A percentile compares a stretch with the other conserved stretches of the same genome.
Conservation (phyloP, 2,329 filamentous ascomycete species). For the Magnaporthiopsis poae region DNA sequence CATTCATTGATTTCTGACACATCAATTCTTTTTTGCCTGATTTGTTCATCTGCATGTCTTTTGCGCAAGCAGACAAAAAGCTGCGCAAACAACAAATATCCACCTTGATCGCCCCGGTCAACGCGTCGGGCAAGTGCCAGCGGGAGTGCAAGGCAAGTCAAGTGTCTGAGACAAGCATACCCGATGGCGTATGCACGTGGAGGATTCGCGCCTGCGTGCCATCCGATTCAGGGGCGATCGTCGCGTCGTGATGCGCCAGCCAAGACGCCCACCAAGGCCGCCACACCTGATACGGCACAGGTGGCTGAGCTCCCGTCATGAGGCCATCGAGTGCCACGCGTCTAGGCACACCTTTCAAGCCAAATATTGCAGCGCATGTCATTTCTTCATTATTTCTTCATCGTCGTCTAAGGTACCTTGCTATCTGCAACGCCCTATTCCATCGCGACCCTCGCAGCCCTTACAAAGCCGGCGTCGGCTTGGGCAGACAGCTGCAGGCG, state of each 20-base stretch:
- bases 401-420: neutral
- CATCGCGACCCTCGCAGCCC: neutral
- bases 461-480: slow-evolving; percentile 6
- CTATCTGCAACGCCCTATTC: neutral
- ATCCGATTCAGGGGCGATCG: neutral
- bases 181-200: neutral
- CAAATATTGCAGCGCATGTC: neutral
- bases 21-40: too few relatives aligned
- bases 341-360: too few relatives aligned
- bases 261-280: neutral
- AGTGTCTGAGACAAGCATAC: neutral
- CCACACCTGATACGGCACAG: too few relatives aligned
- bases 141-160: neutral
- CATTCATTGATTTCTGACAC: too few relatives aligned
- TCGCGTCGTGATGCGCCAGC: neutral
- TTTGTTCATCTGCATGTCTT: too few relatives aligned
- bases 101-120: too few relatives aligned
- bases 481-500: slow-evolving; percentile 16
- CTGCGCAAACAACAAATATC: neutral
- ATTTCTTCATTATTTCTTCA: neutral
- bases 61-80: too few relatives aligned
- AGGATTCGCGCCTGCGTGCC: neutral
- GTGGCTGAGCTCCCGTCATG: too few relatives aligned
- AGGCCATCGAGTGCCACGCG: too few relatives aligned
- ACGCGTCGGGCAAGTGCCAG: neutral